Evolutionary conservation across 2,329 filamentous ascomycete genomes (phyloP), one percentile per base, ranked within the genome.

Genomic region (Fusarium coicis): DNA sequence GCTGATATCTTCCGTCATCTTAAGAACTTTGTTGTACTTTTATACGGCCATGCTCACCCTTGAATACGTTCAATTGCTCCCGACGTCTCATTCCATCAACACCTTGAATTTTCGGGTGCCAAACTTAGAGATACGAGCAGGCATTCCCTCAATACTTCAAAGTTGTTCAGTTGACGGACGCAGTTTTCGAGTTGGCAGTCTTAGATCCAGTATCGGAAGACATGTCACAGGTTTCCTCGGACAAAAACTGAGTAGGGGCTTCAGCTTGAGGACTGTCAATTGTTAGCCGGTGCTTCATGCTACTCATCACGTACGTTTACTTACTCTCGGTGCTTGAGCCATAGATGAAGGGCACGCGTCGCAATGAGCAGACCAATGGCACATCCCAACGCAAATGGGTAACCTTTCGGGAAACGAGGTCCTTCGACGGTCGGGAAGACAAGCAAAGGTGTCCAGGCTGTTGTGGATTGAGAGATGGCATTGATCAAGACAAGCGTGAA

Each of bases 361-460:
- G 74, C 55, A 26, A 74, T 66, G 7, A 81, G 78, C 10, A 81
- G 60, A 1, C 69, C 34, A 4, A 85, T 81, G 0, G 82, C 80
- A 67, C 81, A 75, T 2, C 78, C 80, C 5, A 85, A 53, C 5
- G 78, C 75, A 55, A 83, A 84, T 1, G 81, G 76, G 43, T 82
- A 86, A 2, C 85, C 85, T 63, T 85, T 86, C 0, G 80, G 79
- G 55, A 81, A 87, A 4, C 80, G 70, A 3, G 85, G 85, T 0
- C 80, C 81, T 64, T 87, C 84, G 10, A 84, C 81, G 0, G 84
- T 86, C 1, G 80, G 81, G 70, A 88, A 90, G 0, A 85, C 84
- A 18, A 90, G 74, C 5, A 90, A 73, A 7, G 84, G 85, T 6
- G 86, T 89, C 88, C 88, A 90, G 0, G 86, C 87, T 0, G 86